Base-by-base conservation (phyloP, 2,329 filamentous ascomycete species). In the Clarireedia hainanense region DNA sequence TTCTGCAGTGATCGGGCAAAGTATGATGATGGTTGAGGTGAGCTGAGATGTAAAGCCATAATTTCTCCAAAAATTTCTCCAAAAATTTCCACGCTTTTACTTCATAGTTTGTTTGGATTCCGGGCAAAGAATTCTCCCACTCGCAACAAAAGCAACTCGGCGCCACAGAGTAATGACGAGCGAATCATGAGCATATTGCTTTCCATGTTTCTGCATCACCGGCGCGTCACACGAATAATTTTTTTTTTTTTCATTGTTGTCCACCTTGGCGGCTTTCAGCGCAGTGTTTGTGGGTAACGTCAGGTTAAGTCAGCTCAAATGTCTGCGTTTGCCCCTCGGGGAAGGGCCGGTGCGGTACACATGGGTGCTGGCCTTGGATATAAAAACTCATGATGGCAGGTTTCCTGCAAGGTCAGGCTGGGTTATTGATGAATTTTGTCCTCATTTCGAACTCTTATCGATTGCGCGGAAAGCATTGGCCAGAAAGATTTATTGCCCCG, bases 391-490 rank as follows among this genome's bases (percentile, higher is more conserved):
- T 39, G 26, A 30, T 34, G 26, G 26, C 17, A 52, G 26, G 20
- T 40, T 15, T 20, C n/a, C 20, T n/a, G 24, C 52, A 54, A 54
- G 52, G 45, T 50, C 47, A 40, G 36, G 37, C 37, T 43, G 48
- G 46, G 37, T 17, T 26, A 36, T 34, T 26, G 36, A 36, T 36
- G 34, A 7, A 20, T 42, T 10, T 42, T 42, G 6, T 42, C n/a
- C 12, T 42, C 17, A 6, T 10, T 17, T 42, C 39, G 10, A 4
- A 12, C 4, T 23, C 17, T 24, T 23, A 46, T 46, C 23, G 12
- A 23, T 10, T 12, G 17, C 6, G 6, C 24, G 12, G 23, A 46
- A 23, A 24, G 23, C 23, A 23, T 46, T 46, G 17, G 42, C 7
- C 20, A 23, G 42, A 24, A 46, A 24, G 42, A 14, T 23, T 23